phyloP scores from a whole-genome alignment of 805 yeast species.

The Kuraishia borneana region DNA sequence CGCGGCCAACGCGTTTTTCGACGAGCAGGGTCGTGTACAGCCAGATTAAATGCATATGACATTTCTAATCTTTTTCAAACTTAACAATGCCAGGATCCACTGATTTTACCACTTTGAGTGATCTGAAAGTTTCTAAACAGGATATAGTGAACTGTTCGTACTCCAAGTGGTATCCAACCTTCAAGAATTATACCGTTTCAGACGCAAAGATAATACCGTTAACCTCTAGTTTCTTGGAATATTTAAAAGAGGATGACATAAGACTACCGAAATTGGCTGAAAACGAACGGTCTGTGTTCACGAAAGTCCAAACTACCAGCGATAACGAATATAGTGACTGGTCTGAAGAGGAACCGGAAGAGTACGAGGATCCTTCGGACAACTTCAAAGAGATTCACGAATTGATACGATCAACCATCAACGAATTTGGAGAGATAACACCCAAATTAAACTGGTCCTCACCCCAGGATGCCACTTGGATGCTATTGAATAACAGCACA shows the following conservation, averaged over 20 bases:
- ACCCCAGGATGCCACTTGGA: constrained; percentile 94
- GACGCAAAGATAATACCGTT: constrained; percentile 44
- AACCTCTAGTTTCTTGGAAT: constrained; percentile 46
- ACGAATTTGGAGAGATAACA: constrained; percentile 43
- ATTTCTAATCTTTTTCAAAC: background rate
- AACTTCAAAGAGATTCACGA: constrained; percentile 53
- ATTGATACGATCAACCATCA: constrained; percentile 32
- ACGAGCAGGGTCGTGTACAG: background rate
- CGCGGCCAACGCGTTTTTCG: constrained; percentile 1
- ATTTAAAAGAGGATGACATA: constrained; percentile 60
- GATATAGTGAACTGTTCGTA: constrained; percentile 42
- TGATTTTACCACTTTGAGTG: constrained; percentile 10
- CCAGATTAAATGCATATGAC: background rate
- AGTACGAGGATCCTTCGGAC: constrained; percentile 26
- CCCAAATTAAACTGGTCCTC: constrained; percentile 97
- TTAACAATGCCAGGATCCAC: constrained; percentile 1
- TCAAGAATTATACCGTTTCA: constrained; percentile 33
- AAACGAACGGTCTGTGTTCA: constrained; percentile 18
- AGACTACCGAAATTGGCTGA: constrained; percentile 38
- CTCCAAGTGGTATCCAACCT: constrained; percentile 49
- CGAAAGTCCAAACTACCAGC: constrained; percentile 25
- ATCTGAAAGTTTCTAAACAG: constrained; percentile 16
- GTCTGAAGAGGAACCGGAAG: constrained; percentile 29
- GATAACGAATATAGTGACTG: constrained; percentile 70
- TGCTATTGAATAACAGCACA: constrained; percentile 64